Evolutionary conservation across 306 rosid species (phyloP).

Genomic region (Cicer judaicum): DNA sequence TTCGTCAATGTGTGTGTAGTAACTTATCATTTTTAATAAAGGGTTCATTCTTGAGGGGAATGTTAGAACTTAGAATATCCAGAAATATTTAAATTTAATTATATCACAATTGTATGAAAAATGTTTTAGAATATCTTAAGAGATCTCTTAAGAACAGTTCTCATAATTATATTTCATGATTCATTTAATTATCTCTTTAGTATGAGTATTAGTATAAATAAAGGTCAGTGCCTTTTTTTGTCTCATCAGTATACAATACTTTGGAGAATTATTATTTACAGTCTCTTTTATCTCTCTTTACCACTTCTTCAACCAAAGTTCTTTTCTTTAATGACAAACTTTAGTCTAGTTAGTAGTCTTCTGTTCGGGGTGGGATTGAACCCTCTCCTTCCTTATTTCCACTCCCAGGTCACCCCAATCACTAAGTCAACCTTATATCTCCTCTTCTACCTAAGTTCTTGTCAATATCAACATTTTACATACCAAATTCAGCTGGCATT

Average conservation of each 20-base stretch:
- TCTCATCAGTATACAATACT: not conserved
- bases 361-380: not conserved
- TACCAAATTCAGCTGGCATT: not conserved
- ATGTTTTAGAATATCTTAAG: conserved; percentile 1
- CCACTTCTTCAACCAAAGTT: conserved; percentile 13
- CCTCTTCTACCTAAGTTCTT: conserved; percentile 2
- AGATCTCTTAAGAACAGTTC: conserved; percentile 1
- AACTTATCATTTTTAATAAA: conserved; percentile 4
- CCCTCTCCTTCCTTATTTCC: not conserved
- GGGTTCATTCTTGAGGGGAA: not conserved
- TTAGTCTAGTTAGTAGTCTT: not conserved
- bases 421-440: not conserved
- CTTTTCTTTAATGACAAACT: not conserved
- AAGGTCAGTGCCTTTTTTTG: not conserved
- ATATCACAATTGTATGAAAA: not conserved
- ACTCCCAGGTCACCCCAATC: not conserved
- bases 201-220: conserved; percentile 14
- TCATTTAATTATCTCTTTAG: conserved; percentile 5
- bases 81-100: not conserved
- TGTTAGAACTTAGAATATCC: not conserved
- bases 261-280: not conserved
- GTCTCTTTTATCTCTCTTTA: conserved; percentile 21
- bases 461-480: conserved; percentile 10
- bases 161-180: conserved; percentile 19
- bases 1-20: not conserved